phyloP scores from a whole-genome alignment of 192 early-diverging fungal genomes.

The Rhizophagus clarus region DNA sequence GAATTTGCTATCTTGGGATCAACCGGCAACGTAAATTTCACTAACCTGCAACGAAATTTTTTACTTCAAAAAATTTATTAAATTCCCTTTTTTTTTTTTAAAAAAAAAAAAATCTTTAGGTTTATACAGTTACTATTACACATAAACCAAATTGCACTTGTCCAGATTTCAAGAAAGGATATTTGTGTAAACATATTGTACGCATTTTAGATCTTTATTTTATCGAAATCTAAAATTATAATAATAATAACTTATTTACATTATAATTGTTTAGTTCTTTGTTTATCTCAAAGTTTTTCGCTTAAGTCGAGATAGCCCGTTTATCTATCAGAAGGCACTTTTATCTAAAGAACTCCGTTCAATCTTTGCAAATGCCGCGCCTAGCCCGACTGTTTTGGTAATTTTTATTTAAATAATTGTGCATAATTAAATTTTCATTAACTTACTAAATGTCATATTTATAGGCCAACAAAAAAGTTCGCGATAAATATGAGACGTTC shows the following conservation, averaged over 20 bases:
- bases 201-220: background rate
- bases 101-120: background rate
- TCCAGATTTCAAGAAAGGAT: background rate
- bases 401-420: background rate
- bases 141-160: background rate
- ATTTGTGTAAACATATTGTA: slow-evolving; percentile 16
- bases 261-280: background rate
- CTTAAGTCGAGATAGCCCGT: background rate
- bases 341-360: background rate
- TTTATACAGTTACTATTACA: background rate
- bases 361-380: slow-evolving; percentile 19
- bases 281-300: background rate
- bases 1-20: slow-evolving; percentile 1
- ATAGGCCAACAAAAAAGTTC: background rate
- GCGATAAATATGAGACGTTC: background rate
- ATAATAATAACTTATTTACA: too few relatives aligned
- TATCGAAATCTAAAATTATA: background rate
- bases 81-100: background rate
- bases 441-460: background rate
- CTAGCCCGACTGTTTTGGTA: background rate
- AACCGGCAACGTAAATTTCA: background rate
- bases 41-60: background rate
- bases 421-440: background rate
- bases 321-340: slow-evolving; percentile 6
- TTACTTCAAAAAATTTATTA: background rate